Evolutionary conservation across 202 grass and related monocot genomes (phyloP), one percentile per base, ranked within the genome.

Genomic region (Schoenoplectus tabernaemontani): DNA sequence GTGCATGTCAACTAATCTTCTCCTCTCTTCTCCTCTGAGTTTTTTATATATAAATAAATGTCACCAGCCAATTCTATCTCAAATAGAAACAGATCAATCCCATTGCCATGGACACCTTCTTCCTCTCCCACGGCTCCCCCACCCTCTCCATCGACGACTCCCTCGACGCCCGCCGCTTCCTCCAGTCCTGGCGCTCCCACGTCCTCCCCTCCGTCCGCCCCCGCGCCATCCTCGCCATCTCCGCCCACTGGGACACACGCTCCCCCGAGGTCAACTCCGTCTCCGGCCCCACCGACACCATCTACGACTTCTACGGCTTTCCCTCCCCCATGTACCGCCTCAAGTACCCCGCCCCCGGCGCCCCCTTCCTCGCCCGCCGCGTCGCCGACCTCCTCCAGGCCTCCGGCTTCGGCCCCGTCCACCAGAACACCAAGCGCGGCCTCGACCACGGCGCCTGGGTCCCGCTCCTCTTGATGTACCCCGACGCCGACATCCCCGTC

Each of bases 261-360:
- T 43, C 30, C 6, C 86, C 82, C 9, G 44, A 59, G 41, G 60
- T 88, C 36, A 88, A 77, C 9, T 68, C 47, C 46, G 36, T 84
- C 67, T 16, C 50, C 7, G 86, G 82, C 9, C 6, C 58, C 39
- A 57, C n/a, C 68, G 50, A 81, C 46, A 88, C 86, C 77, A 88
- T 88, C 59, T 70, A 88, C 30, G 86, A 88, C 61, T 88, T 88
- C 82, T 84, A 81, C 5, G 82, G 82, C 3, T 88, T 88, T 82
- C 86, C 86, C 24, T 60, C 76, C 15, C 48, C 57, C 36, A 81
- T 88, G 81, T 88, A 88, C 53, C 19, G 83, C 33, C 26, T 88
- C 17, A 84, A 88, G 69, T 84, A 84, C 36, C 86, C 82, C 33
- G 86, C 82, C 7, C 82, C 86, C 15, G 86, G 86, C 5, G 77